Conservation (phyloP, 2,329 filamentous ascomycete species). For the Pseudocercospora ulei region DNA sequence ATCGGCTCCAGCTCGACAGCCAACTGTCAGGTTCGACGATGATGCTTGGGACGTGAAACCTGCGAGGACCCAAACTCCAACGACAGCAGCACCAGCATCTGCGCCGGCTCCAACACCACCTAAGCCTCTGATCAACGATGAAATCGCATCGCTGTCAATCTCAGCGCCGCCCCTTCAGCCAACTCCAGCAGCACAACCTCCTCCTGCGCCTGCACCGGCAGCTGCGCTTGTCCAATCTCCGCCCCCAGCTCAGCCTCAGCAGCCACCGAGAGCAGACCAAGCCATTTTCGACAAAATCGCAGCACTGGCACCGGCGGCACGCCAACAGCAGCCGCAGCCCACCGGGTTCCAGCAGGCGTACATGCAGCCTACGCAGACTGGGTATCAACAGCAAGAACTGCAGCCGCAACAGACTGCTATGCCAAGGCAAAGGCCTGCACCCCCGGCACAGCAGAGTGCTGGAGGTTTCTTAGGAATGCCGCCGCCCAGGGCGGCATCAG, state of each 20-base stretch:
- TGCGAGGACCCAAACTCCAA: slow-evolving; percentile 47
- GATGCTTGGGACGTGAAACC: slow-evolving; percentile 96
- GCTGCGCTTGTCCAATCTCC: slow-evolving; percentile 19
- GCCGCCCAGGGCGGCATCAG: slow-evolving; percentile 73
- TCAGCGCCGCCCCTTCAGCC: slow-evolving; percentile 52
- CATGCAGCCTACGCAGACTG: slow-evolving; percentile 24
- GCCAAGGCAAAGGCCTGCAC: slow-evolving; percentile 58
- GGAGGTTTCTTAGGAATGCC: slow-evolving; percentile 59
- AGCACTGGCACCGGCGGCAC: slow-evolving; percentile 27
- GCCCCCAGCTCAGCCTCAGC: slow-evolving; percentile 38
- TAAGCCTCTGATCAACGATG: slow-evolving; percentile 54
- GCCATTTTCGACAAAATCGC: slow-evolving; percentile 45
- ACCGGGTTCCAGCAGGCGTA: slow-evolving; percentile 29
- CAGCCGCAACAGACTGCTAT: slow-evolving; percentile 36
- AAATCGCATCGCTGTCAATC: slow-evolving; percentile 60
- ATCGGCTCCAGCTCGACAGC: slow-evolving; percentile 39
- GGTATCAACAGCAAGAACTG: slow-evolving; percentile 17
- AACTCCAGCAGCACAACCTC: slow-evolving; percentile 41
- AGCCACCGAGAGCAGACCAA: slow-evolving; percentile 37
- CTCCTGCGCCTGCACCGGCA: slow-evolving; percentile 33
- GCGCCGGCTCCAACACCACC: slow-evolving; percentile 35
- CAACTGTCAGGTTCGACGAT: slow-evolving; percentile 69
- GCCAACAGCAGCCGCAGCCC: slow-evolving; percentile 30
- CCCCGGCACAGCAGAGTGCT: slow-evolving; percentile 53
- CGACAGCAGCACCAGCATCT: slow-evolving; percentile 28